A percentile compares a stretch with the other conserved stretches of the same genome.
phyloP scores from a whole-genome alignment of 805 yeast species.

The Clavispora carvajalis region DNA sequence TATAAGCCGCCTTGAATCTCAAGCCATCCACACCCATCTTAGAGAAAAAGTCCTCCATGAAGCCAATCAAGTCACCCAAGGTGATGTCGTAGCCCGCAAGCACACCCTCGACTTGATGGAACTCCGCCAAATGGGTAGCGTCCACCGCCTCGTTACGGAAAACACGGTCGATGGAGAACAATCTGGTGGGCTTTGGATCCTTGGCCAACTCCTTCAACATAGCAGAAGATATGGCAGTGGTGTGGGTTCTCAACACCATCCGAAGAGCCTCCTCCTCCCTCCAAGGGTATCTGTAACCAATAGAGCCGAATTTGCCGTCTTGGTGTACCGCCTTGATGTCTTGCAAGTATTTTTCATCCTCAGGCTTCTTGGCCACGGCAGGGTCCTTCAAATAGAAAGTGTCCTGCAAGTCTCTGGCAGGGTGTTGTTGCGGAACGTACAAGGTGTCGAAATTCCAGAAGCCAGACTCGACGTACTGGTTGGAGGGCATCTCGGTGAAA shows the following conservation, averaged over 20 bases:
- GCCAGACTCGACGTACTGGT: slow-evolving; percentile 95
- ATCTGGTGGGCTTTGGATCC: slow-evolving; percentile 84
- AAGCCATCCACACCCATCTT: slow-evolving; percentile 96
- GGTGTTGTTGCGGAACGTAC: slow-evolving; percentile 98
- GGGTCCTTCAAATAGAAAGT: slow-evolving; percentile 98
- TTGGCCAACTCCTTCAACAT: slow-evolving; percentile 84
- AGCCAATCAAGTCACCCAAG: slow-evolving; percentile 92
- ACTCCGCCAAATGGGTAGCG: slow-evolving; percentile 98
- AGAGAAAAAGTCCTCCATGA: slow-evolving; percentile 94
- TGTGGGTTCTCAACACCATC: slow-evolving; percentile 94
- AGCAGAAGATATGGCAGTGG: slow-evolving; percentile 88
- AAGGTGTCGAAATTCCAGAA: slow-evolving; percentile 99
- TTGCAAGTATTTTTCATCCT: slow-evolving; percentile 72
- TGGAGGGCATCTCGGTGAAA: slow-evolving; percentile 98
- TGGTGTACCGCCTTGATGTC: slow-evolving; percentile 82
- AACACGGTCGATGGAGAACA: slow-evolving; percentile 95
- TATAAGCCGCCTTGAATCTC: slow-evolving; percentile 97
- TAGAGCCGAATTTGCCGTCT: slow-evolving; percentile 85
- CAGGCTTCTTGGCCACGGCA: slow-evolving; percentile 69
- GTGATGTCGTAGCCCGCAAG: slow-evolving; percentile 94
- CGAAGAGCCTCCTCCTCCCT: slow-evolving; percentile 82
- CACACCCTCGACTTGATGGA: slow-evolving; percentile 99
- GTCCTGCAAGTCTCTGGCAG: slow-evolving; percentile 98
- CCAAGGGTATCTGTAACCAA: slow-evolving; percentile 99
- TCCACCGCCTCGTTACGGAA: slow-evolving; percentile 99